Evolutionary conservation across 1,284 basidiomycete genomes (phyloP).

Genomic region (Ustilago tritici): DNA sequence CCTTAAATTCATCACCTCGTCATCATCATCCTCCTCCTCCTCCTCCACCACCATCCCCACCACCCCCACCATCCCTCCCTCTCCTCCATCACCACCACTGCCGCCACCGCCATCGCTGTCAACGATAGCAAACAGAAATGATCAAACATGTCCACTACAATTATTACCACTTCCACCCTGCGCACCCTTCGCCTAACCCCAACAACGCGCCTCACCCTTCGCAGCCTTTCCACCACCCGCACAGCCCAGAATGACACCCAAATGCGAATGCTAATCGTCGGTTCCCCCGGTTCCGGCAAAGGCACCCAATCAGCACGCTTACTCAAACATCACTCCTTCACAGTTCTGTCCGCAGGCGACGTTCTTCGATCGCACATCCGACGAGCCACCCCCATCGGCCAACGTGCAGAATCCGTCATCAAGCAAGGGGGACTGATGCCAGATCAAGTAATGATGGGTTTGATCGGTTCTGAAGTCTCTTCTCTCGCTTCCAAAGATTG

Average conservation of each 20-base stretch:
- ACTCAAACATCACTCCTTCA: conserved; percentile 44
- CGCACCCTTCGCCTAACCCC: neutral
- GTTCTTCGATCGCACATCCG: conserved; percentile 63
- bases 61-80: neutral
- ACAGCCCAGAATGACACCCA: conserved; percentile 19
- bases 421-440: conserved; percentile 65
- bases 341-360: conserved; percentile 61
- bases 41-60: no score
- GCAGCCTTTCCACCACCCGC: conserved; percentile 10
- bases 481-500: conserved; percentile 74
- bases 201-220: neutral
- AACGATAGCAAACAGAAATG: neutral
- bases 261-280: conserved; percentile 66
- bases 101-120: neutral
- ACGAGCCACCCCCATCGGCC: conserved; percentile 55
- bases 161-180: neutral
- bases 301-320: conserved; percentile 64
- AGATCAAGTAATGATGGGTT: conserved; percentile 65
- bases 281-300: conserved; percentile 67
- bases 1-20: neutral
- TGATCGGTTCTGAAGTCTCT: conserved; percentile 54
- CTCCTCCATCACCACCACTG: neutral
- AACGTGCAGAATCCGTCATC: conserved; percentile 57
- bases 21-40: neutral
- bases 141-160: neutral